phyloP scores from a whole-genome alignment of 768 basidiomycete species.

The Leucosporidium yakuticum region DNA sequence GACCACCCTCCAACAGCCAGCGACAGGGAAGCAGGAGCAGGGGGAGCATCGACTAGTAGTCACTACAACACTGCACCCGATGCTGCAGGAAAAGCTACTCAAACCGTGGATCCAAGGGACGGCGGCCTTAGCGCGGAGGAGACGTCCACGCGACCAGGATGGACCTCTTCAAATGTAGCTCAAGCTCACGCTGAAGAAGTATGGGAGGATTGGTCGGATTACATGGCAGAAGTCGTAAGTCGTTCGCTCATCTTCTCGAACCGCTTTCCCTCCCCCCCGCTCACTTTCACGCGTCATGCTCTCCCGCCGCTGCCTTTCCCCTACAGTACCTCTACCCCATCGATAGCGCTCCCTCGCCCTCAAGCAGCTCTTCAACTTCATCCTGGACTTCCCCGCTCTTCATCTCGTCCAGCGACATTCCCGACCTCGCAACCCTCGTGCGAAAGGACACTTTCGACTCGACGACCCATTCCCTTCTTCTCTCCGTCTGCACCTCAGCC shows the following conservation, averaged over 20 bases:
- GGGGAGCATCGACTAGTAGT: too few relatives aligned
- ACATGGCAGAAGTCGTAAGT: slow-evolving; percentile 5
- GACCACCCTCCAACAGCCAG: too few relatives aligned
- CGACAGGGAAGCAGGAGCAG: too few relatives aligned
- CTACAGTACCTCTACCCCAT: slow-evolving; percentile 6
- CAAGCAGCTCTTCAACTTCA: neutral
- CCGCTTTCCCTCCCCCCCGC: neutral
- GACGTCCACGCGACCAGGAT: too few relatives aligned
- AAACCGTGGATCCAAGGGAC: too few relatives aligned
- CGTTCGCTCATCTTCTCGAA: neutral
- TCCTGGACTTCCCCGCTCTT: slow-evolving; percentile 2
- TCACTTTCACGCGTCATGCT: too few relatives aligned
- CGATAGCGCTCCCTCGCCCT: neutral
- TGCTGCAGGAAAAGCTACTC: too few relatives aligned
- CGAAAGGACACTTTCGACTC: neutral
- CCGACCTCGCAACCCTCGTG: neutral
- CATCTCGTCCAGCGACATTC: neutral
- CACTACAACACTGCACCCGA: too few relatives aligned
- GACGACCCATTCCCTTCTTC: neutral
- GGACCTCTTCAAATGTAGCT: too few relatives aligned
- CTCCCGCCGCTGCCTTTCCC: too few relatives aligned
- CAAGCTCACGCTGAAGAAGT: neutral
- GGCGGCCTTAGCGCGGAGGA: too few relatives aligned
- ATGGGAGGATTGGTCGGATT: slow-evolving; percentile 2
- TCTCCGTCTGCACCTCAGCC: neutral